Evolutionary conservation across 2,329 filamentous ascomycete species (phyloP).

Genomic region (Neophaeococcomyces mojaviensis): DNA sequence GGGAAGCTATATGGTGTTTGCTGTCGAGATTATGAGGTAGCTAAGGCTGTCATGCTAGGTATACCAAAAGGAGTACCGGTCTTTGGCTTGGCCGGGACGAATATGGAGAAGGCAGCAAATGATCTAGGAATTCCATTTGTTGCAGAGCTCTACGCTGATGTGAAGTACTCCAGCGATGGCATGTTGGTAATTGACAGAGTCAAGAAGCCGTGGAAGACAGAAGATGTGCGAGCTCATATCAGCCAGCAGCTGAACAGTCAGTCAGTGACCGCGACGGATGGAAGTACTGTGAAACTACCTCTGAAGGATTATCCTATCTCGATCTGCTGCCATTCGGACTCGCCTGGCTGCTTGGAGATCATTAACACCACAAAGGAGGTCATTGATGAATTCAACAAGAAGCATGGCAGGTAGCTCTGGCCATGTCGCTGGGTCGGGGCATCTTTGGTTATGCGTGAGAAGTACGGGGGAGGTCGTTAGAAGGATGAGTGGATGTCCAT

Average conservation of each 20-base stretch:
- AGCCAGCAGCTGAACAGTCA: conserved; percentile 36
- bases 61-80: conserved; percentile 45
- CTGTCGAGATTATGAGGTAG: conserved; percentile 44
- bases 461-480: too few relatives aligned
- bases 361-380: conserved; percentile 34
- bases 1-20: conserved; percentile 54
- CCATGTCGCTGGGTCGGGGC: too few relatives aligned
- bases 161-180: conserved; percentile 46
- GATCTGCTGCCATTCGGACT: conserved; percentile 43
- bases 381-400: conserved; percentile 37
- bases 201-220: conserved; percentile 44
- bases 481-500: too few relatives aligned
- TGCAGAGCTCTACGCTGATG: conserved; percentile 50
- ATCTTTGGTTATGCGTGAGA: too few relatives aligned
- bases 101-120: conserved; percentile 47
- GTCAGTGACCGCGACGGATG: conserved; percentile 36
- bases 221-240: conserved; percentile 36
- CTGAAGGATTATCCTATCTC: conserved; percentile 37
- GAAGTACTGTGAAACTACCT: conserved; percentile 31
- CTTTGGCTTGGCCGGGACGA: conserved; percentile 49
- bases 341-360: conserved; percentile 39
- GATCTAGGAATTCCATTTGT: conserved; percentile 48
- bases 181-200: conserved; percentile 51
- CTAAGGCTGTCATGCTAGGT: conserved; percentile 46
- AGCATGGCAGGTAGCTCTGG: too few relatives aligned